Base-by-base conservation (phyloP, 805 yeast genomes). In the Pichia insulana region DNA sequence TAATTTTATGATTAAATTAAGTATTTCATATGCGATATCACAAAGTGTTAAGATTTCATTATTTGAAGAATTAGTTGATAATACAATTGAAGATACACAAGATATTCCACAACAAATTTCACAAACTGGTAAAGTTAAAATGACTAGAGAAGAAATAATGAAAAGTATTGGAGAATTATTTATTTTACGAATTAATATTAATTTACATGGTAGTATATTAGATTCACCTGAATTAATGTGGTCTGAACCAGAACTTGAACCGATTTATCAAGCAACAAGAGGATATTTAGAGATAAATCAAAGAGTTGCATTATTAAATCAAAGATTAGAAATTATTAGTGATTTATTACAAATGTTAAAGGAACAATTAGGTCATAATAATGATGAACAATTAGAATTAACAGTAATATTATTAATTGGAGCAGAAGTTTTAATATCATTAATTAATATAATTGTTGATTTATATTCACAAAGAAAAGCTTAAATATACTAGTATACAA, bases 211-310 rank as follows among this genome's bases (percentile, higher is more conserved):
- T 0, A 81, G 90, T 0, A 94, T 92, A 22, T 68, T 92, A 47
- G 98, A 92, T 60, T 85, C 96, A 2, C 98, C 98, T 1, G 98
- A 92, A 61, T 75, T 92, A 45, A 88, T 92, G 96, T 92, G 98
- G 98, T 79, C 97, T 0, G 97, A 92, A 60, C 98, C 98, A 2
- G 96, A 89, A 56, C 69, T 92, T 47, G 98, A 92, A 59, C 98
- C 98, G 1, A 88, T 90, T 41, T 92, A 92, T 63, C 97, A 89
- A 61, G 97, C 97, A 0, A 88, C 95, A 2, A 76, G 97, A 59
- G 96, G 97, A 1, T 90, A 90, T 61, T 63, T 92, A 48, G 98
- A 92, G 57, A 92, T 92, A 53, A 89, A 89, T 58, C 97, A 90
- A 63, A 69, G 98, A 37, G 97, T 90, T 0, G 81, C 88, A 20